phyloP scores from a whole-genome alignment of 306 rosid species.

The Herpetospermum pedunculosum region DNA sequence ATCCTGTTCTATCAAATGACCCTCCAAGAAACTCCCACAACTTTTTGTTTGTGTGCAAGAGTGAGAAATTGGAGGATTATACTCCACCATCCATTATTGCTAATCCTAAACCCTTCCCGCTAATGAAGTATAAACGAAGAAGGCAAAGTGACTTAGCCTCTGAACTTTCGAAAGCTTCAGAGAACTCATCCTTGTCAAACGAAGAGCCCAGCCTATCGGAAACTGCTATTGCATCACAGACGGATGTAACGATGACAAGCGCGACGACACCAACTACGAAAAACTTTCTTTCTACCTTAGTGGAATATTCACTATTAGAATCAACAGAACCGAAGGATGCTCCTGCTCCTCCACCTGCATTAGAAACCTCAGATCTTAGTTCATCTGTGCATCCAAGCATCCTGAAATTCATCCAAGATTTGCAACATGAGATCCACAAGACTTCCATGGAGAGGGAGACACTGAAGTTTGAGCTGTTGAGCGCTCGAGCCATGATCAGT shows the following conservation, averaged over 20 bases:
- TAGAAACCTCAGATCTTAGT: constrained; percentile 28
- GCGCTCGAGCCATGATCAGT: constrained; percentile 73
- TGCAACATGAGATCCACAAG: constrained; percentile 63
- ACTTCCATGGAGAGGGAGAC: constrained; percentile 65
- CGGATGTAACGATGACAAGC: constrained; percentile 9
- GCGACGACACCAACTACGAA: constrained; percentile 26
- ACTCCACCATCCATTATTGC: constrained; percentile 28
- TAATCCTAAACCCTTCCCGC: constrained; percentile 45
- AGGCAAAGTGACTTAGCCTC: constrained; percentile 39
- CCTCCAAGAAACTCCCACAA: constrained; percentile 49
- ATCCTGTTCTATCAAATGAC: constrained; percentile 39
- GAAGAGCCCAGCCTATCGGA: constrained; percentile 72
- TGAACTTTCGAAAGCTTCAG: constrained; percentile 44
- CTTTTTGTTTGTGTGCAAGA: constrained; percentile 51
- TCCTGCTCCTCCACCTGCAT: constrained; percentile 26
- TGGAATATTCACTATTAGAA: constrained; percentile 72
- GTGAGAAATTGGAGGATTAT: constrained; percentile 56
- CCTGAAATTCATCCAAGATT: constrained; percentile 44
- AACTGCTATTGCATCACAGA: constrained; percentile 49
- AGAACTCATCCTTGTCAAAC: constrained; percentile 37
- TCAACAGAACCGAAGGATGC: constrained; percentile 56
- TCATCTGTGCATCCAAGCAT: constrained; percentile 56
- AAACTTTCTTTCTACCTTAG: constrained; percentile 78
- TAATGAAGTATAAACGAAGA: constrained; percentile 63
- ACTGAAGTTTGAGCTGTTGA: constrained; percentile 71